Base-by-base conservation (phyloP, 352 stramenopile genomes). In the Globisporangium parvum region DNA sequence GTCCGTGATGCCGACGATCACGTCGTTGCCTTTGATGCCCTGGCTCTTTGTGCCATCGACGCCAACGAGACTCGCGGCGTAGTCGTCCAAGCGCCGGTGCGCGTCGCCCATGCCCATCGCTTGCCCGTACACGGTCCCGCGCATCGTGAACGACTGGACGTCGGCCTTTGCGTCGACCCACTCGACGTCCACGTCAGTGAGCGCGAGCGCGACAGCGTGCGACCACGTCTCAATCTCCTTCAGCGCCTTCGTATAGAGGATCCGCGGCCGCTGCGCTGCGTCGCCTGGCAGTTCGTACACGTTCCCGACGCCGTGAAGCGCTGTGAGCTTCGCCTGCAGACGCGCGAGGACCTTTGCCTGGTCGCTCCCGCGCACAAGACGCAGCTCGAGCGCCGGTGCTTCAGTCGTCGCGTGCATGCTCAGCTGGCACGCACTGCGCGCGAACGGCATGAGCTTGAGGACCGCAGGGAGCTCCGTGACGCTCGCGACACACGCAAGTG, bases 1-100 rank as follows among this genome's bases (percentile, higher is more conserved):
- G 59, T 93, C 83, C 1, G 83, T 91, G 54, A 93, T 85, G n/a
- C 80, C 83, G 8, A 91, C 81, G 53, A 89, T 66, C 11, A 93
- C 65, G 48, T 75, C 62, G 62, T 85, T 88, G 37, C 83, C 83
- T 39, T 65, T 64, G 66, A 93, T 90, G 23, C 83, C 83, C 10
- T 71, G 63, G 24, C 66, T 59, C 60, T 82, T 71, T 12, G 77
- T 80, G n/a, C 58, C 66, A 24, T 87, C 71, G 24, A 90, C 71
- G 35, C 83, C 83, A 2, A 93, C 66, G 24, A 93, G 69, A 54
- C 60, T 81, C 10, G 73, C 59, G 0, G 77, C 77, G 40, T 80
- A 87, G 31, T 71, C 56, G 58, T 93, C 83, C 11, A 93, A 62
- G n/a, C 80, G 72, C 53, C 76, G 67, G 48, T 62, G 51, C 17